phyloP scores from a whole-genome alignment of 2,329 filamentous ascomycete species.

The Penicillium sp. region DNA sequence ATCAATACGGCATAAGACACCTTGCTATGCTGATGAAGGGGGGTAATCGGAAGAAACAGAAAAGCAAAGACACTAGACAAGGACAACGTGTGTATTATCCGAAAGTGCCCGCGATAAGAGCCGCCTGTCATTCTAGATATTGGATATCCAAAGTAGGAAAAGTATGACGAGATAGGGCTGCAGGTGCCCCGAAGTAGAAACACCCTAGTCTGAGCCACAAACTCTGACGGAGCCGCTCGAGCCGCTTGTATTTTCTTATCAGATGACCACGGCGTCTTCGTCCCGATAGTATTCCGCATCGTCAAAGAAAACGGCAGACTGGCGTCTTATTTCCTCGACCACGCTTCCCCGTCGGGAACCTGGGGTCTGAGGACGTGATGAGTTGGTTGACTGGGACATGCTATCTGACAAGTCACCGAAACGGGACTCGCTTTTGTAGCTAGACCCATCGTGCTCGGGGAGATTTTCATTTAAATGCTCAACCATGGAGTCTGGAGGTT shows the following conservation, averaged over 20 bases:
- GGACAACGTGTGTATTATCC: neutral
- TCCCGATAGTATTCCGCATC: slow-evolving; percentile 38
- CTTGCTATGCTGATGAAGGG: slow-evolving; percentile 8
- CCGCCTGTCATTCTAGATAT: slow-evolving; percentile 19
- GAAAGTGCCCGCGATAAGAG: slow-evolving; percentile 10
- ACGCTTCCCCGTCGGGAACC: slow-evolving; percentile 30
- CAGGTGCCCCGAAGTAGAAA: slow-evolving; percentile 18
- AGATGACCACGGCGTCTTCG: slow-evolving; percentile 24
- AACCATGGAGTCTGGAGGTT: slow-evolving; percentile 19
- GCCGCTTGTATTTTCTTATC: slow-evolving; percentile 13
- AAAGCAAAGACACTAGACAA: neutral
- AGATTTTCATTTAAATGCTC: slow-evolving; percentile 30
- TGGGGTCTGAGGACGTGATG: slow-evolving; percentile 24
- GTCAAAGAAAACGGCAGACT: slow-evolving; percentile 49
- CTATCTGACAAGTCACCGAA: slow-evolving; percentile 24
- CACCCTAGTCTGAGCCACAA: slow-evolving; percentile 11
- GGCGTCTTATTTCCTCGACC: slow-evolving; percentile 46
- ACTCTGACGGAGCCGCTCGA: slow-evolving; percentile 12
- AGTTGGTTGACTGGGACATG: slow-evolving; percentile 21
- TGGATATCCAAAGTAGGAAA: slow-evolving; percentile 5
- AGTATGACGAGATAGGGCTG: slow-evolving; percentile 17
- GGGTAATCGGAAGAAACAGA: neutral
- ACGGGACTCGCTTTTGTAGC: slow-evolving; percentile 24
- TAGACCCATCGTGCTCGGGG: slow-evolving; percentile 24
- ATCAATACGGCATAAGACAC: slow-evolving; percentile 3